Conservation (phyloP, 164 flowering plant species). For the Annona squamosa region DNA sequence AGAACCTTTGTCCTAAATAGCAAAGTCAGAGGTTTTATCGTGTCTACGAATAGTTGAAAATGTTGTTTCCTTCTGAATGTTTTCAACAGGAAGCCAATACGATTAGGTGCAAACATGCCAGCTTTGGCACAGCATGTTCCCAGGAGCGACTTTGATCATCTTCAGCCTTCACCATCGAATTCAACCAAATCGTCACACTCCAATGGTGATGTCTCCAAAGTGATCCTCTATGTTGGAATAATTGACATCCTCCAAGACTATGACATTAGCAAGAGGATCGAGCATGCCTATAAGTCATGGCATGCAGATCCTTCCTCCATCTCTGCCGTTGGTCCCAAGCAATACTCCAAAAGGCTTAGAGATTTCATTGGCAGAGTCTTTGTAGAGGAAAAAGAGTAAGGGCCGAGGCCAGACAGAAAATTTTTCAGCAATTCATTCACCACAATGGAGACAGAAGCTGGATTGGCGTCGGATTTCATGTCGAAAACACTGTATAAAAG, state of each 20-base stretch:
- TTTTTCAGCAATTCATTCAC: not conserved
- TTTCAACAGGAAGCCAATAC: conserved; percentile 25
- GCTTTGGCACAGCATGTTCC: conserved; percentile 31
- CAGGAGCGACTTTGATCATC: conserved; percentile 20
- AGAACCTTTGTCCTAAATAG: not conserved
- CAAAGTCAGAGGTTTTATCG: not conserved
- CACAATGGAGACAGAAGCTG: not conserved
- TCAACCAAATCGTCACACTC: conserved; percentile 15
- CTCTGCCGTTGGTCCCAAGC: conserved; percentile 87
- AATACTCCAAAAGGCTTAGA: conserved; percentile 69
- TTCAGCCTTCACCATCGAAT: conserved; percentile 5
- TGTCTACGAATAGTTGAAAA: not conserved
- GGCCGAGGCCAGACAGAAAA: not conserved
- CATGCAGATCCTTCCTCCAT: conserved; percentile 76
- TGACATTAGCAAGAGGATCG: conserved; percentile 39
- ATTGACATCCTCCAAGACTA: conserved; percentile 48
- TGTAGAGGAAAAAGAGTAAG: conserved; percentile 43
- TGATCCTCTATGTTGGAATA: conserved; percentile 22
- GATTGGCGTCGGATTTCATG: not conserved
- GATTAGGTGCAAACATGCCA: conserved; percentile 37
- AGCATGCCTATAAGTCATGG: conserved; percentile 83
- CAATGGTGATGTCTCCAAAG: conserved; percentile 13
- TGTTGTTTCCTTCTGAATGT: not conserved
- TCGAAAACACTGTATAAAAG: not conserved
- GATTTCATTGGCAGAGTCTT: conserved; percentile 68